Evolutionary conservation across 345 rosid species (phyloP).

Genomic region (Clausena lansium): DNA sequence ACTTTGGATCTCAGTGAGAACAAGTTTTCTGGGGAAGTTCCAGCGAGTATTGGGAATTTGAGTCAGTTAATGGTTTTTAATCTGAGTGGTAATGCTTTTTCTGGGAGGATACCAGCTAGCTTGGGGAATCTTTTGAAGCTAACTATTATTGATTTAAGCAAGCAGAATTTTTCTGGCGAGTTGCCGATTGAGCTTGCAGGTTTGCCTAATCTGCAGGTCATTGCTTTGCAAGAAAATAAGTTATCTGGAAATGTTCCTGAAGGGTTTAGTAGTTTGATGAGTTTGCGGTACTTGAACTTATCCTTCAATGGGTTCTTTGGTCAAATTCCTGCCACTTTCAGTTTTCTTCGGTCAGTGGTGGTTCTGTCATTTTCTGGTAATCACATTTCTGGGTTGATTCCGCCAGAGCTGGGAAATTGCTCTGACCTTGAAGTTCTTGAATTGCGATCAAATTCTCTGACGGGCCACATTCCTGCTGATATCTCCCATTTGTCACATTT

Average conservation of each 20-base stretch:
- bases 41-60: conserved; percentile 52
- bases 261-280: conserved; percentile 84
- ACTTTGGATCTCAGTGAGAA: conserved; percentile 70
- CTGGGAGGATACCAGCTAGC: conserved; percentile 51
- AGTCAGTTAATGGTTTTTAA: conserved; percentile 46
- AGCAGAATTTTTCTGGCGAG: conserved; percentile 61
- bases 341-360: conserved; percentile 62
- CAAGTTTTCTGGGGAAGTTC: conserved; percentile 53
- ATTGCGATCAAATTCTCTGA: conserved; percentile 55
- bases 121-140: conserved; percentile 56
- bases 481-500: conserved; percentile 53
- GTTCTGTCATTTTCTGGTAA: conserved; percentile 75
- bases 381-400: conserved; percentile 60
- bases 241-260: conserved; percentile 73
- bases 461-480: conserved; percentile 70
- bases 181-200: conserved; percentile 77
- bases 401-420: conserved; percentile 81
- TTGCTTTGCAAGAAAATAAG: conserved; percentile 81
- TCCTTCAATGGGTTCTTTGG: conserved; percentile 69
- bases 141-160: conserved; percentile 55
- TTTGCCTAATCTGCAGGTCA: conserved; percentile 76
- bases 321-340: conserved; percentile 62
- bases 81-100: conserved; percentile 54
- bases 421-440: conserved; percentile 79
- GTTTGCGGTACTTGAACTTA: conserved; percentile 66